Evolutionary conservation across 176 grass and related monocot species (phyloP), one percentile per base, ranked within the genome.

Genomic region (Calamus simplicifolius): DNA sequence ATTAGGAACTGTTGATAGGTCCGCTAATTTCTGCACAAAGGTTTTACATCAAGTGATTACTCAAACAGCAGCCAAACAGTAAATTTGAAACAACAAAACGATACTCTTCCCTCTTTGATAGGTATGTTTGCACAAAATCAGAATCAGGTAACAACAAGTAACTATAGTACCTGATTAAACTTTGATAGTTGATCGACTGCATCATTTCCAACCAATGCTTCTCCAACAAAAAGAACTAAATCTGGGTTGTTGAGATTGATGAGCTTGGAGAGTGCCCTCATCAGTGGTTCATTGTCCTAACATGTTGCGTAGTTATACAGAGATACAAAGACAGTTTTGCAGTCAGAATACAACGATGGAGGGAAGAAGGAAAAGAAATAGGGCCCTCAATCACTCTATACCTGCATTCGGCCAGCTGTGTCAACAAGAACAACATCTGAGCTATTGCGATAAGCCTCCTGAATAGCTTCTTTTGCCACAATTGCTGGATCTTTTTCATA

Each of bases 241-340:
- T 91, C 83, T 73, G 92, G 92, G 51, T 30, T 91, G 66, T 97
- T 85, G 26, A 88, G 81, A 84, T 97, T 97, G 72, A 97, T 97
- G 57, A 91, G 84, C 77, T 91, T 97, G 38, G 87, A 90, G 53
- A 97, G 80, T 48, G 92, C 92, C 67, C 92, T 97, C 92, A 90
- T 97, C 19, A 97, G 81, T 69, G 92, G 87, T n/a, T 91, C 87
- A 55, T 91, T 97, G 51, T 97, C 92, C 92, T 97, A 61, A 74
- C 18, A 68, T 28, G 27, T 48, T 19, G 50, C 50, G 73, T 71
- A 30, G 62, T 57, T 58, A 4, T 38, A 10, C 31, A 60, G 1
- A 71, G 6, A 38, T 4, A 23, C 19, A 72, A 26, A 35, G 16
- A 58, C 15, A 88, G 52, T 38, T 38, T 38, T 38, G 31, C 31